phyloP scores from a whole-genome alignment of 352 stramenopile genomes.

The Phytopythium vexans region DNA sequence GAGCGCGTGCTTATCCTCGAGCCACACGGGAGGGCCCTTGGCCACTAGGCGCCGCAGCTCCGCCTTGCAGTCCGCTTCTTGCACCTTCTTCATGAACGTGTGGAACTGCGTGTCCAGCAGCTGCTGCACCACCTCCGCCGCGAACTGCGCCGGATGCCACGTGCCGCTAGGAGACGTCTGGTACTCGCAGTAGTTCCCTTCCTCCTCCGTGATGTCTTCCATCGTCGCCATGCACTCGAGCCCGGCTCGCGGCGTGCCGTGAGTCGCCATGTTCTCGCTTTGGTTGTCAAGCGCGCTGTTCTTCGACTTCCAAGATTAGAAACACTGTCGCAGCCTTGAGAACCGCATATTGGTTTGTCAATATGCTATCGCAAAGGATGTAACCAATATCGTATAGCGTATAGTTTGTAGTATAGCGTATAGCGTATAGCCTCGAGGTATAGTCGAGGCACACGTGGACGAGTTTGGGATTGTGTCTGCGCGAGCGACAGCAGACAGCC shows the following conservation, averaged over 20 bases:
- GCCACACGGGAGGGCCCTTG: conserved; percentile 89
- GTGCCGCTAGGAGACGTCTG: conserved; percentile 85
- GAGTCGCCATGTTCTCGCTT: conserved; percentile 16
- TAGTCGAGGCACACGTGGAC: conserved; percentile 1
- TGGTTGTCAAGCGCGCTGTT: no score
- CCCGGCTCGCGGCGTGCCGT: conserved; percentile 79
- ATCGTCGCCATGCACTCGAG: conserved; percentile 93
- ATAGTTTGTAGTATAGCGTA: background rate
- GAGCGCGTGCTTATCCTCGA: conserved; percentile 91
- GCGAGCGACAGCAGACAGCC: background rate
- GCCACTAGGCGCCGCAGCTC: conserved; percentile 90
- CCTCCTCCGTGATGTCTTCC: conserved; percentile 93
- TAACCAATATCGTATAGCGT: no score
- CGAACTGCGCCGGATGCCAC: conserved; percentile 86
- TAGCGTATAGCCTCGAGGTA: background rate
- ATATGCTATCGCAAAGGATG: no score
- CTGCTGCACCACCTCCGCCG: conserved; percentile 72
- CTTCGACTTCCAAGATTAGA: no score
- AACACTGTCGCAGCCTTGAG: no score
- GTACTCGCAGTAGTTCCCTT: conserved; percentile 91
- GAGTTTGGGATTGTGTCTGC: background rate
- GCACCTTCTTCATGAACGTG: conserved; percentile 91
- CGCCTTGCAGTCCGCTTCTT: conserved; percentile 93
- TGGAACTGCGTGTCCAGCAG: conserved; percentile 90
- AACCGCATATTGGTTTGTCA: no score